Evolutionary conservation across 2,329 filamentous ascomycete genomes (phyloP), one percentile per base, ranked within the genome.

Genomic region (Hypomyces rosellus): DNA sequence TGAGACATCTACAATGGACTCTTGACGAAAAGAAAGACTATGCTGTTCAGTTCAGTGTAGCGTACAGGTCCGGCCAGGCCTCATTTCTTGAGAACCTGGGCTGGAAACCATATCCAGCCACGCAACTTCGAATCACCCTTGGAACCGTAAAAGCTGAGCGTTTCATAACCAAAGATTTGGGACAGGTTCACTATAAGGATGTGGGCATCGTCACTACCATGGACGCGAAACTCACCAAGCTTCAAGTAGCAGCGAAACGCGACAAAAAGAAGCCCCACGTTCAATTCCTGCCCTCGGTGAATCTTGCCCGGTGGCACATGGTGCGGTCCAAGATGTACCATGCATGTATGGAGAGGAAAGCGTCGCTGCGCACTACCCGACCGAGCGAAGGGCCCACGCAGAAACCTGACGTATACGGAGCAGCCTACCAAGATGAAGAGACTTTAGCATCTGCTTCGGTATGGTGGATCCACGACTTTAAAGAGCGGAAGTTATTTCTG

Each of bases 391-490:
- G 34, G 16, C 15, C 14, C 42, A 45, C 25, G 30, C 22, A 4
- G 9, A 14, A 30, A 45, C 42, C 22, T 16, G 33, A 20, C 5
- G 7, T 45, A 18, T 34, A 46, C 14, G 49, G 48, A 46, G 55
- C 30, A 42, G 55, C 5, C 36, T 56, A 48, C 44, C 46, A 18
- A 45, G 25, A 45, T 13, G 8, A 5, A 16, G 15, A 40, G 13
- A 54, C 48, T 38, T 53, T 16, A 54, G 62, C 34, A 6, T 51
- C 55, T 33, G 60, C 59, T 3, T 69, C 62, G 63, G 55, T 61
- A 12, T 67, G 63, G 59, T 72, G 68, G 69, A 55, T 61, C 36
- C 67, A 67, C 51, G 65, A 71, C 54, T 66, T 63, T 54, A 57
- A 60, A 34, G 52, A 33, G 3, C 51, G 52, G 9, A 50, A 34